A percentile compares a stretch with the other conserved stretches of the same genome.
Evolutionary conservation across 306 rosid species (phyloP).

Genomic region (Rubus parviflorus): DNA sequence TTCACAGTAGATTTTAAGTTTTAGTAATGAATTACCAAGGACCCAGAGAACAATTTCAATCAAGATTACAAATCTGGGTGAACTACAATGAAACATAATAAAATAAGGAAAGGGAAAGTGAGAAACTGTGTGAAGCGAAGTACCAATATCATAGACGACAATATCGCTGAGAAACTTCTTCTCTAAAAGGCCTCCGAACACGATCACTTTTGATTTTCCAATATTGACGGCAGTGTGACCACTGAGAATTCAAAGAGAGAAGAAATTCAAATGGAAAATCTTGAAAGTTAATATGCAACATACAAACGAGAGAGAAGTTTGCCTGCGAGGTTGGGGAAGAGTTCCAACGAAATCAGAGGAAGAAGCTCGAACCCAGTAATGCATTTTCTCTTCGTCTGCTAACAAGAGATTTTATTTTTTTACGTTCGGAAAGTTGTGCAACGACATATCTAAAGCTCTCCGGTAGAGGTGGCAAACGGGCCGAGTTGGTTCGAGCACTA

Average conservation of each 20-base stretch:
- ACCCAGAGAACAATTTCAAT: conserved; percentile 8
- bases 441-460: too few species aligned
- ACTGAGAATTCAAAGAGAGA: conserved; percentile 44
- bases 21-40: not conserved
- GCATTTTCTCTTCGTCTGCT: conserved; percentile 41
- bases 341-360: conserved; percentile 77
- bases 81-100: not conserved
- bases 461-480: too few species aligned
- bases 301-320: not conserved
- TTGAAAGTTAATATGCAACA: not conserved
- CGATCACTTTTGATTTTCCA: conserved; percentile 87
- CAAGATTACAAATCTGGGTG: conserved; percentile 1
- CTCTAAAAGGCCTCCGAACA: conserved; percentile 89
- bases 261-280: not conserved
- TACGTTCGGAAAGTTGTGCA: too few species aligned
- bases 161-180: conserved; percentile 77
- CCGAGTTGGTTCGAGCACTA: too few species aligned
- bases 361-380: conserved; percentile 86
- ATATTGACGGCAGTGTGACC: conserved; percentile 85
- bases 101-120: not conserved
- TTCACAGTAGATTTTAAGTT: not conserved
- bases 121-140: not conserved
- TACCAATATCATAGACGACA: conserved; percentile 76
- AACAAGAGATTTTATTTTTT: too few species aligned
- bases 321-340: conserved; percentile 86